Base-by-base conservation (phyloP, 257 asterid genomes). In the Penstemon davidsonii region DNA sequence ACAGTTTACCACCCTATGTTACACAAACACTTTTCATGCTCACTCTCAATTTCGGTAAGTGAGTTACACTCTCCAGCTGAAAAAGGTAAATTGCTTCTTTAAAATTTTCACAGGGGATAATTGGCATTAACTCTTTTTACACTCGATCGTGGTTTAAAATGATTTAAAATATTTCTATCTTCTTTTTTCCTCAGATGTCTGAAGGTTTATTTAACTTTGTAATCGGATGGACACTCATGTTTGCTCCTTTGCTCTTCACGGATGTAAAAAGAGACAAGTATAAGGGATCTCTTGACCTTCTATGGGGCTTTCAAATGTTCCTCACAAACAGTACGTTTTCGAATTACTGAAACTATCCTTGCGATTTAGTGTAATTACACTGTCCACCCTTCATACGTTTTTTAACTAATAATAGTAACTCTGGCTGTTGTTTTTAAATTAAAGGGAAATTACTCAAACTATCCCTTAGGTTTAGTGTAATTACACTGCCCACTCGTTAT, bases 141-240 rank as follows among this genome's bases (percentile, higher is more conserved):
- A 5, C 4, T 36, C 45, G 19, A 10, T 9, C 7, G 5, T 52
- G 55, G 8, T 53, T 71, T 73, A 51, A 36, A 40, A 78, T 78
- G 64, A 67, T 55, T 41, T 60, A 7, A 54, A 7, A 73, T 66
- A 57, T 49, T 76, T 25, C 40, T 60, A 4, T 68, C 65, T 50
- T 62, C 56, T 73, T 25, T 70, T 61, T 62, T 39, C 2, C 55
- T 42, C 82, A 90, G 97, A 85, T 90, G 86, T 88, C 96, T 47
- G 99, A 93, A 81, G 99, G 97, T 60, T 79, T 93, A 67, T 93
- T 93, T 88, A 88, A 90, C 88, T 88, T 93, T 70, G 99, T 93
- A 9, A 77, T 93, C 59, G 99, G 86, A 53, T 93, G 99, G 99
- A 93, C 97, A 25, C 78, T 87, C 71, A 76, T 88, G 86, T 91